Base-by-base conservation (phyloP, 495 filamentous ascomycete genomes). In the Penicillium malachiteum region DNA sequence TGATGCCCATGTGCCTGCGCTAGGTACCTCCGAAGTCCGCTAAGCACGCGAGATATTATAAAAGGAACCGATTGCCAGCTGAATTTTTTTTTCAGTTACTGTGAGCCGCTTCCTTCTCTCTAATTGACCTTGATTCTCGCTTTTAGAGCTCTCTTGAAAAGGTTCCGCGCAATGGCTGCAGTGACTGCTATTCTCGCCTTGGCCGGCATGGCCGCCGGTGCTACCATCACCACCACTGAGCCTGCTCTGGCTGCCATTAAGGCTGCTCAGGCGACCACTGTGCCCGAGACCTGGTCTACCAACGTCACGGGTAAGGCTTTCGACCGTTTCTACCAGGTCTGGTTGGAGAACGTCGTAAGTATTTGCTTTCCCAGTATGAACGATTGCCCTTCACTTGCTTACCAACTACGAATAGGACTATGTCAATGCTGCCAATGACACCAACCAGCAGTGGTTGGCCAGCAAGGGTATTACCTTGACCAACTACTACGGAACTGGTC, bases 331-430 rank as follows among this genome's bases (percentile, higher is more conserved):
- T 76, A 81, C 39, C 78, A 78, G 55, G 80, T 90, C 57, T 89
- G 84, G 82, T 71, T 88, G 6, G 87, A 88, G 71, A 90, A 89
- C 59, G 83, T 81, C 38, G 83, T 88, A 70, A 41, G 67, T 73
- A 74, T 39, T 31, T 21, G 18, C 11, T n/a, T 18, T 3, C 17
- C 4, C 6, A 31, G 11, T 37, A 7, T 3, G 2, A 5, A 9
- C 18, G 13, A 13, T n/a, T 9, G 11, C 10, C 5, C 39, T 31
- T 16, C 3, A 18, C 2, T 43, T 5, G 38, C 50, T 52, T n/a
- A 52, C 31, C 38, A 26, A 26, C 4, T 52, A 17, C 7, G n/a
- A 21, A 33, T 13, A 54, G 51, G 51, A 54, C 26, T 54, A 45
- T 42, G 18, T 7, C 51, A 17, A 45, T 34, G 51, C 51, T 21